phyloP scores from a whole-genome alignment of 2,329 filamentous ascomycete species.

The Neurospora sp. region DNA sequence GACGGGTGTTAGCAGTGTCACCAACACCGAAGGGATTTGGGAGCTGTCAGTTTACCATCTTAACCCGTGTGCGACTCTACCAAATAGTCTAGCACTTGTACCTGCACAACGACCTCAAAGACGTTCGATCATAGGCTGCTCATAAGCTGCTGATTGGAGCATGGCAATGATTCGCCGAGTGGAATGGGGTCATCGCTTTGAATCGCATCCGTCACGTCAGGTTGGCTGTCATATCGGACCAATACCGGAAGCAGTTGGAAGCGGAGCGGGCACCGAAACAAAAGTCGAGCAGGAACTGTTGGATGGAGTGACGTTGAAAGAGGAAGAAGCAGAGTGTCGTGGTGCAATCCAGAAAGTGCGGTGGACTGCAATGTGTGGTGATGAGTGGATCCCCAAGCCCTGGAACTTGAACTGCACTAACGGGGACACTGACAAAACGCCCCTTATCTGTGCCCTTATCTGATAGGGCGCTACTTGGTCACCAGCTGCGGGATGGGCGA shows the following conservation, averaged over 20 bases:
- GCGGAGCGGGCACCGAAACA: not conserved
- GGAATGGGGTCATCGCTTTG: not conserved
- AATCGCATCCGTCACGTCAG: not conserved
- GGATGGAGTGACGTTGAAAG: not conserved
- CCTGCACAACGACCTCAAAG: not conserved
- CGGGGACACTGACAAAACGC: not conserved
- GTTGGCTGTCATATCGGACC: not conserved
- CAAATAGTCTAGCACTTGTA: not conserved
- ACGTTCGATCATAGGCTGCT: not conserved
- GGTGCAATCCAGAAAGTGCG: not conserved
- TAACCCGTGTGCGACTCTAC: not conserved
- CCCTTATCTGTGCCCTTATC: not conserved
- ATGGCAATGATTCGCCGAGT: not conserved
- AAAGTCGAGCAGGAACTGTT: not conserved
- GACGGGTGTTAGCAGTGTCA: not conserved
- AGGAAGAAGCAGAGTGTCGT: not conserved
- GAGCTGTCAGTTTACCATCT: not conserved
- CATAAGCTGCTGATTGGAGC: not conserved
- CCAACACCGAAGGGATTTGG: not conserved
- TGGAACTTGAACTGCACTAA: not conserved
- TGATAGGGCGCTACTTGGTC: not conserved
- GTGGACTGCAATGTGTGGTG: not conserved
- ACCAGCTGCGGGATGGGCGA: not conserved
- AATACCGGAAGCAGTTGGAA: not conserved
- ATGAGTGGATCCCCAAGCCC: not conserved